These are phyloP conservation scores for Mycosphaerelloides madeirae DNA, from an alignment of 2,329 filamentous ascomycete species.

Conservation along the genomic window DNA sequence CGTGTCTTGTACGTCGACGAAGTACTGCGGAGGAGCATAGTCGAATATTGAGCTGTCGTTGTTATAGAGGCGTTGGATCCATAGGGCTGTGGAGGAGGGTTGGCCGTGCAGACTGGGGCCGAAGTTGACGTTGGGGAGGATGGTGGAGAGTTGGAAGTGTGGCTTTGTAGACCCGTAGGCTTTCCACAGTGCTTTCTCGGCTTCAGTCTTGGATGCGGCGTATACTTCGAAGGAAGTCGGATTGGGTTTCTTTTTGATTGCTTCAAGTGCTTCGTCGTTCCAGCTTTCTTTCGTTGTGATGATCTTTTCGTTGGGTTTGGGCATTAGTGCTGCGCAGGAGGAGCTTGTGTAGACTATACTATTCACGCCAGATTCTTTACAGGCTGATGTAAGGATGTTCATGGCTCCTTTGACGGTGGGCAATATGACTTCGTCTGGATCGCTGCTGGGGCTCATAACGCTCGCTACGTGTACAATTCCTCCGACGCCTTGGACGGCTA, in stretches of 20 bases:
- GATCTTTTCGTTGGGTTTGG: conserved; percentile 25
- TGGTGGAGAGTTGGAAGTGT: conserved; percentile 39
- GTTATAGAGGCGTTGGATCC: too few species aligned
- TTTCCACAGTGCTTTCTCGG: conserved; percentile 42
- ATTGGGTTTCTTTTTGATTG: conserved; percentile 1
- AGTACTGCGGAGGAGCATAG: conserved; percentile 10
- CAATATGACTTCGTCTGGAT: conserved; percentile 44
- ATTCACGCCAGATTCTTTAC: conserved; percentile 35
- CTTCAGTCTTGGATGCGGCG: conserved; percentile 41
- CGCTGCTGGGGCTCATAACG: conserved; percentile 23
- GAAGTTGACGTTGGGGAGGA: conserved; percentile 21
- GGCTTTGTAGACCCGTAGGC: conserved; percentile 41
- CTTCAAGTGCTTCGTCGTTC: conserved; percentile 30
- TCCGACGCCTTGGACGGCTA: conserved; percentile 29
- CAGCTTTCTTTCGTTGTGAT: conserved; percentile 31
- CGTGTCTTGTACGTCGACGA: conserved; percentile 44
- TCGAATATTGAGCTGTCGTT: too few species aligned
- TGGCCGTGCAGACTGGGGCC: conserved; percentile 19
- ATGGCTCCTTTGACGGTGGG: conserved; percentile 29
- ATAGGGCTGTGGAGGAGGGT: too few species aligned
- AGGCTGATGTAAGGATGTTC: conserved; percentile 28
- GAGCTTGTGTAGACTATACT: conserved; percentile 41
- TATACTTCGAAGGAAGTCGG: conserved; percentile 37
- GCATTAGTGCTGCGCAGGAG: conserved; percentile 29
- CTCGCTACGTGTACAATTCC: conserved; percentile 46